Conservation (phyloP, 169 alveolate species). For the Theileria parva region DNA sequence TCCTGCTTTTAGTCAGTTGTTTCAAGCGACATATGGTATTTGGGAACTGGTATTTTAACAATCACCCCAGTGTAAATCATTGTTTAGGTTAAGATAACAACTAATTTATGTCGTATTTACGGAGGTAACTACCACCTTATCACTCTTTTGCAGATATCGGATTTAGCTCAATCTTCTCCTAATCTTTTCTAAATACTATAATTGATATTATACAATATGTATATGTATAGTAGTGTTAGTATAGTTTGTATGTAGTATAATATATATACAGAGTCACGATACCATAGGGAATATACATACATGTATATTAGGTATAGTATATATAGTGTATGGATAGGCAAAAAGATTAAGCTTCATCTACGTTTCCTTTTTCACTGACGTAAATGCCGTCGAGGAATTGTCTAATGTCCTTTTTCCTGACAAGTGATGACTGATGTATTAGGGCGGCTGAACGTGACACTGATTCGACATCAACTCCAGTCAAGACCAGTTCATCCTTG, state of each 20-base stretch:
- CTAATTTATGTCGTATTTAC: conserved; percentile 70
- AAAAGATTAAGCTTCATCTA: conserved; percentile 57
- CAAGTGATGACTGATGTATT: conserved; percentile 95
- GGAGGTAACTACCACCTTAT: conserved; percentile 53
- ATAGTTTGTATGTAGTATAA: background rate
- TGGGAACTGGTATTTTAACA: conserved; percentile 79
- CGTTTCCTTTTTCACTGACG: conserved; percentile 93
- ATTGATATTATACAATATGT: background rate
- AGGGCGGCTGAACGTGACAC: conserved; percentile 97
- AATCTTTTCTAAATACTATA: background rate
- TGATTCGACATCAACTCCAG: conserved; percentile 95
- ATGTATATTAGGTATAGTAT: background rate
- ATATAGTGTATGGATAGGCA: background rate
- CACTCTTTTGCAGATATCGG: conserved; percentile 42
- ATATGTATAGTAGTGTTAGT: background rate
- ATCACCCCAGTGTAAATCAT: conserved; percentile 15
- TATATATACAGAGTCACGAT: background rate
- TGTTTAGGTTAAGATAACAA: conserved; percentile 68
- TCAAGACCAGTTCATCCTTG: conserved; percentile 95
- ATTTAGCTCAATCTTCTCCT: conserved; percentile 54
- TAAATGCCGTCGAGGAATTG: conserved; percentile 99
- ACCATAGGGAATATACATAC: background rate
- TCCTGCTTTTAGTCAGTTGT: conserved; percentile 81
- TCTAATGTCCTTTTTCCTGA: conserved; percentile 97
- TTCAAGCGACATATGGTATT: conserved; percentile 79